Evolutionary conservation across 805 yeast genomes (phyloP).

Genomic region (Diddensiella transvaalensis): DNA sequence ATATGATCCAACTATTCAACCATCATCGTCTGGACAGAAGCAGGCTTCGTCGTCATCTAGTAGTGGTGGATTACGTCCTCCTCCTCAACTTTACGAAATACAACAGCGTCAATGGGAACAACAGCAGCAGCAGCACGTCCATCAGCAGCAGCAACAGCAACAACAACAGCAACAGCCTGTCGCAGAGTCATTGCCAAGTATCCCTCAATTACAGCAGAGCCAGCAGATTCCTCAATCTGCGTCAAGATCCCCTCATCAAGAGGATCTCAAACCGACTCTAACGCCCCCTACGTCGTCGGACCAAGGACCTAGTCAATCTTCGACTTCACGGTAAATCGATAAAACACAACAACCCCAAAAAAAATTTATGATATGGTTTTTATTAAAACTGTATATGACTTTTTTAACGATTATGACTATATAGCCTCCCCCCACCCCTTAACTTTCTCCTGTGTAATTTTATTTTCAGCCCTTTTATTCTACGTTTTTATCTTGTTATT

Average conservation of each 20-base stretch:
- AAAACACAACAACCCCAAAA: no score
- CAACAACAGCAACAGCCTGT: slow-evolving; percentile 10
- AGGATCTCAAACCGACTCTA: no score
- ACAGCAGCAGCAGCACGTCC: slow-evolving; percentile 13
- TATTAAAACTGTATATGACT: no score
- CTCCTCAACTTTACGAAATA: neutral
- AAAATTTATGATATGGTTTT: no score
- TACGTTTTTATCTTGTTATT: no score
- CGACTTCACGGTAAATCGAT: no score
- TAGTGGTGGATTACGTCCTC: slow-evolving; percentile 3
- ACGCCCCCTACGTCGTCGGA: no score
- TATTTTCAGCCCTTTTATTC: no score
- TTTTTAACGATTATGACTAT: no score
- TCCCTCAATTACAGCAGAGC: neutral
- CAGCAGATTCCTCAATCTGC: neutral
- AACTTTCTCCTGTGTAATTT: no score
- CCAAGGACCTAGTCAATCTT: no score
- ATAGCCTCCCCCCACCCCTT: neutral
- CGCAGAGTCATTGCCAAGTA: neutral
- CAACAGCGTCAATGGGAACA: slow-evolving; percentile 3
- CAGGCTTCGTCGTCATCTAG: no score
- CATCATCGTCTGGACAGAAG: slow-evolving; percentile 7
- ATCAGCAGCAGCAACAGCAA: slow-evolving; percentile 1
- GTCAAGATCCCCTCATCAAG: neutral
- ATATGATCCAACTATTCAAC: neutral